These are phyloP conservation scores for Euphorbia pulcherrima DNA, from an alignment of 345 rosid genomes.

Conservation along the genomic window DNA sequence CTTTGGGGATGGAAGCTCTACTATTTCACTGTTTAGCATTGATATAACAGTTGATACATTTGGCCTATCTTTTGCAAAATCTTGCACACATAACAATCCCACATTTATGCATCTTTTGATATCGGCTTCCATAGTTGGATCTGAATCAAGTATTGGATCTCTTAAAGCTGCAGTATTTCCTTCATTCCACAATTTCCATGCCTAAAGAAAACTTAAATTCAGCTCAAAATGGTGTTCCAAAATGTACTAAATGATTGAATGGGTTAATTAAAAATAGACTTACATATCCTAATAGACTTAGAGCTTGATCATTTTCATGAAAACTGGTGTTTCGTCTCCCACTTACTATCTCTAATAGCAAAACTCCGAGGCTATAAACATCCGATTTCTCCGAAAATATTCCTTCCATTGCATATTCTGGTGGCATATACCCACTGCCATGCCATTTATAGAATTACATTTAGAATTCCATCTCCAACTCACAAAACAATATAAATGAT, in stretches of 20 bases:
- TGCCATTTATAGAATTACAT: not conserved
- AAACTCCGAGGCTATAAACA: slow-evolving; percentile 20
- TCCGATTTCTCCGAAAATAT: slow-evolving; percentile 18
- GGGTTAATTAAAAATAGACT: not conserved
- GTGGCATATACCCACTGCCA: slow-evolving; percentile 19
- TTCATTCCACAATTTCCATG: slow-evolving; percentile 19
- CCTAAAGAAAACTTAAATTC: not conserved
- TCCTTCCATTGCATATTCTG: slow-evolving; percentile 22
- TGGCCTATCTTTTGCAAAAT: slow-evolving; percentile 14
- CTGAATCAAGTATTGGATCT: not conserved
- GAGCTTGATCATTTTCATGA: not conserved
- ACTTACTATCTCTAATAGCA: slow-evolving; percentile 15
- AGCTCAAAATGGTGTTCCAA: not conserved
- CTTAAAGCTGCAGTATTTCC: not conserved
- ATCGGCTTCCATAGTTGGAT: not conserved
- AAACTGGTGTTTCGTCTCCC: slow-evolving; percentile 14
- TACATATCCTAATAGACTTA: slow-evolving; percentile 16
- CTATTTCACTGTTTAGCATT: slow-evolving; percentile 16
- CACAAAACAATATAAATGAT: not conserved
- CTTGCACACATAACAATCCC: slow-evolving; percentile 21
- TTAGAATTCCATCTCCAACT: too few relatives aligned
- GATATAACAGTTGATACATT: slow-evolving; percentile 1
- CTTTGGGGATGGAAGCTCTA: slow-evolving; percentile 16
- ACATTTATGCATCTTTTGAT: slow-evolving; percentile 16
- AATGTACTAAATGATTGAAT: not conserved